Percentiles rank a stretch among this genome's conserved stretches.
phyloP scores from a whole-genome alignment of 345 rosid genomes.

The Kandelia obovata region DNA sequence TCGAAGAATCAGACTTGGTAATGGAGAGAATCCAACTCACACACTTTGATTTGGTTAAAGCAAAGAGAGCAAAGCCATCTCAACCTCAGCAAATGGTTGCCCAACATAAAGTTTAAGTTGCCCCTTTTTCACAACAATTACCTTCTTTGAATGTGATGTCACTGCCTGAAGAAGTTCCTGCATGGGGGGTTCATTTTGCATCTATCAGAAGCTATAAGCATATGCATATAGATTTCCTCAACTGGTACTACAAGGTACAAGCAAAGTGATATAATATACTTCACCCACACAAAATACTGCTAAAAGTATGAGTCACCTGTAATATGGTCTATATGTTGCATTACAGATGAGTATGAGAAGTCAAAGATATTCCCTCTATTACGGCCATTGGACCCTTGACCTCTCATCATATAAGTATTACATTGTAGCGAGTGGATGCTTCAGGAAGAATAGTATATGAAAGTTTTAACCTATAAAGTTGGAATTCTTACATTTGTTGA shows the following conservation, averaged over 20 bases:
- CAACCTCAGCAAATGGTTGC: slow-evolving; percentile 67
- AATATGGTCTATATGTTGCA: not conserved
- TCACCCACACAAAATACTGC: not conserved
- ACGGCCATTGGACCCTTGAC: no score
- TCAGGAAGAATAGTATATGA: no score
- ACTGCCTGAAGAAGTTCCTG: slow-evolving; percentile 62
- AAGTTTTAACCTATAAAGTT: not conserved
- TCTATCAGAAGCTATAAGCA: no score
- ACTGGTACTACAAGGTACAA: not conserved
- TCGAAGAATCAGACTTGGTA: no score
- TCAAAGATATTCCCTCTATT: no score
- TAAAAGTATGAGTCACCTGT: not conserved
- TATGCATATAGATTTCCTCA: not conserved
- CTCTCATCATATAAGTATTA: no score
- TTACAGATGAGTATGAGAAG: no score
- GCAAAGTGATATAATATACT: not conserved
- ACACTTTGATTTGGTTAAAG: slow-evolving; percentile 28
- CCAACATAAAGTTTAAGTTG: slow-evolving; percentile 75
- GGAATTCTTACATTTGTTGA: slow-evolving; percentile 45
- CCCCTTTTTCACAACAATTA: slow-evolving; percentile 65
- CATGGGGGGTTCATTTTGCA: slow-evolving; percentile 14
- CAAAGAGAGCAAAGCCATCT: slow-evolving; percentile 54
- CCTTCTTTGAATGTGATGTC: slow-evolving; percentile 40
- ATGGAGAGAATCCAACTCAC: not conserved
- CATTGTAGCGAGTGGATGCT: no score